Percentiles rank a stretch among this genome's conserved stretches.
Conservation (phyloP, 2,329 filamentous ascomycete genomes). For the Lecanicillium sp. region DNA sequence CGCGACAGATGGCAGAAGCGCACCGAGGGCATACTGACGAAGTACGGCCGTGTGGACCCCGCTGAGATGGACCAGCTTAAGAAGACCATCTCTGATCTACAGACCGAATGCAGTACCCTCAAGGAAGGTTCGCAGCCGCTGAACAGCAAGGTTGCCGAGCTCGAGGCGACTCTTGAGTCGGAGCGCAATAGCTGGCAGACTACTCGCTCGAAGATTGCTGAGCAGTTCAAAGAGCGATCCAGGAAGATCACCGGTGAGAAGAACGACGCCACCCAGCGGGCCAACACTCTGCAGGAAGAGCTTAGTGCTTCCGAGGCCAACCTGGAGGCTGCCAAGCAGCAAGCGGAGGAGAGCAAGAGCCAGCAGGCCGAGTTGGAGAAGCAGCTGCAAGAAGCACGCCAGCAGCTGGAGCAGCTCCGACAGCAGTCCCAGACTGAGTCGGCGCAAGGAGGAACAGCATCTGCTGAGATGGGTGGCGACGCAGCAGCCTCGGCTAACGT, state of each 20-base stretch:
- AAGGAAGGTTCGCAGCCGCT: conserved; percentile 45
- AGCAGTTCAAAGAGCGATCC: conserved; percentile 58
- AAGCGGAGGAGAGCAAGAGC: conserved; percentile 25
- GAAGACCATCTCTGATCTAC: conserved; percentile 61
- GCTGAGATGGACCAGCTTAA: conserved; percentile 88
- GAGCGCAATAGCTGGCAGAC: conserved; percentile 51
- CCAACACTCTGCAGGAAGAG: conserved; percentile 45
- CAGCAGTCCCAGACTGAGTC: conserved; percentile 26
- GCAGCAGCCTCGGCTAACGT: conserved; percentile 41
- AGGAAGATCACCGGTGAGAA: conserved; percentile 49
- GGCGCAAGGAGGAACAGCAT: conserved; percentile 31
- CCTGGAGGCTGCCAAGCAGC: conserved; percentile 43
- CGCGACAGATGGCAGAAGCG: conserved; percentile 94
- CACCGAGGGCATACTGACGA: conserved; percentile 89
- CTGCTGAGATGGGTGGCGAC: conserved; percentile 29
- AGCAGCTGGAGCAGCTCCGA: conserved; percentile 33
- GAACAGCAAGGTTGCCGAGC: conserved; percentile 47
- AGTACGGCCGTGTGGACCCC: conserved; percentile 92
- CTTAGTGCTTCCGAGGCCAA: conserved; percentile 47
- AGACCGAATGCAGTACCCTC: conserved; percentile 57
- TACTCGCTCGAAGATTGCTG: conserved; percentile 47
- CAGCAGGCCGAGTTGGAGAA: conserved; percentile 34
- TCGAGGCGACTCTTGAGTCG: conserved; percentile 45
- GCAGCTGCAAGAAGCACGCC: conserved; percentile 39
- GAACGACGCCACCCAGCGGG: conserved; percentile 45